A percentile compares a stretch with the other conserved stretches of the same genome.
These are phyloP conservation scores for Leishmania mexicana DNA, from an alignment of 208 protist species.

Conservation along the genomic window DNA sequence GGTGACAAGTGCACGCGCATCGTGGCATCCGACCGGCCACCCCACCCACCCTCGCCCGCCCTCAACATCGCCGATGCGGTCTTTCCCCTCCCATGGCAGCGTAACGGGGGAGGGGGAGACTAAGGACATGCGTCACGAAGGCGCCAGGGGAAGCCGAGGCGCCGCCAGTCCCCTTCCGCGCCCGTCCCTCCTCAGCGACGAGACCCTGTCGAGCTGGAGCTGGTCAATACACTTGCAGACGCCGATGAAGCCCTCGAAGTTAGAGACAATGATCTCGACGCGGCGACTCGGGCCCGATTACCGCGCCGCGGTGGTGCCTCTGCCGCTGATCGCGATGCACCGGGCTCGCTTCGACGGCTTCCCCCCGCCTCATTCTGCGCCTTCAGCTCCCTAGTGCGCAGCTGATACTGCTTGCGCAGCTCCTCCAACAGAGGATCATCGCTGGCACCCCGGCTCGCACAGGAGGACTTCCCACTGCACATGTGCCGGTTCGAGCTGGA, in stretches of 20 bases:
- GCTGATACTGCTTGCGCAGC: slow-evolving; percentile 52
- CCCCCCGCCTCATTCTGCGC: background rate
- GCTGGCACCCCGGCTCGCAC: background rate
- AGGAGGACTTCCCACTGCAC: background rate
- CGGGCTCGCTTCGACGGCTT: background rate
- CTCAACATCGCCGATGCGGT: background rate
- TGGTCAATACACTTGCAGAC: background rate
- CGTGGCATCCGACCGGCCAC: background rate
- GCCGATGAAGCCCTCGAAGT: background rate
- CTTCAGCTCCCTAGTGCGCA: slow-evolving; percentile 47
- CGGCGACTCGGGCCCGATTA: background rate
- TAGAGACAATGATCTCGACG: background rate
- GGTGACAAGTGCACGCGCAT: background rate
- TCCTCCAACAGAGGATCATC: slow-evolving; percentile 46
- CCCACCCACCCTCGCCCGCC: background rate
- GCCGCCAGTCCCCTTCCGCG: background rate
- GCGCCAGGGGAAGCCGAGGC: background rate
- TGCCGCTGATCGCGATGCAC: background rate
- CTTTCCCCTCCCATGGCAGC: background rate
- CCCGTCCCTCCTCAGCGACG: background rate
- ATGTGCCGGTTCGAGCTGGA: background rate
- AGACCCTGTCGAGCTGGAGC: background rate
- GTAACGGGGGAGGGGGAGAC: background rate
- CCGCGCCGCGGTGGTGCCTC: background rate
- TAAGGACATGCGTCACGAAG: background rate